Evolutionary conservation across 768 basidiomycete genomes (phyloP).

Genomic region (Leccinellum albellum): DNA sequence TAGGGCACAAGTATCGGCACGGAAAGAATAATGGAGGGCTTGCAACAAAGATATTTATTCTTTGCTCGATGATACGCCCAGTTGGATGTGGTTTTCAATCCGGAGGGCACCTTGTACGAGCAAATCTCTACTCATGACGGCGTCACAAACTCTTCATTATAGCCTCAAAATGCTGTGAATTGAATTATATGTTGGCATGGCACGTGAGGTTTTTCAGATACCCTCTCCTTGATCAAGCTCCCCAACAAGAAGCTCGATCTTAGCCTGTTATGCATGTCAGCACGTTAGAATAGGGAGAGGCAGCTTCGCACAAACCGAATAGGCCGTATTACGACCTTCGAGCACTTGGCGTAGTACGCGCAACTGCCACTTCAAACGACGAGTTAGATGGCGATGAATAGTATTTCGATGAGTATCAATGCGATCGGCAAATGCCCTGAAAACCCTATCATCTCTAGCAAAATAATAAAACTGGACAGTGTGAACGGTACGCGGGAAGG

Average conservation of each 20-base stretch:
- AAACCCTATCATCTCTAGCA: constrained; percentile 87
- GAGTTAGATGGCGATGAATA: constrained; percentile 47
- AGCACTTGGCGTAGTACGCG: constrained; percentile 57
- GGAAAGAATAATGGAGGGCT: neutral
- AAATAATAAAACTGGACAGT: constrained; percentile 71
- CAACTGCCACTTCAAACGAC: constrained; percentile 69
- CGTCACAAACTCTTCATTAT: neutral
- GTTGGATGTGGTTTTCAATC: constrained; percentile 55
- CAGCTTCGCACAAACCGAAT: constrained; percentile 46
- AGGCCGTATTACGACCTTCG: constrained; percentile 63
- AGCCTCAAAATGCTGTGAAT: neutral
- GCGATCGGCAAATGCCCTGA: constrained; percentile 58
- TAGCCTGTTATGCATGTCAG: constrained; percentile 39
- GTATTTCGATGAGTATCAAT: constrained; percentile 36
- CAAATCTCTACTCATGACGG: constrained; percentile 28
- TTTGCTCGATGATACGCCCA: constrained; percentile 81
- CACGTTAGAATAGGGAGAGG: neutral
- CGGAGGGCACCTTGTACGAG: constrained; percentile 78
- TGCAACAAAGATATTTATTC: constrained; percentile 27
- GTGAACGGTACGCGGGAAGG: neutral
- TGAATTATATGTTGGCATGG: neutral
- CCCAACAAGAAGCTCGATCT: constrained; percentile 57
- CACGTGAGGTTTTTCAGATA: constrained; percentile 29
- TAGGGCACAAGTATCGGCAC: neutral
- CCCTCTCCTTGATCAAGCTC: constrained; percentile 66